Percentiles rank a stretch among this genome's conserved stretches.
phyloP scores from a whole-genome alignment of 2,329 filamentous ascomycete species.

The Penicillium sumatraense region DNA sequence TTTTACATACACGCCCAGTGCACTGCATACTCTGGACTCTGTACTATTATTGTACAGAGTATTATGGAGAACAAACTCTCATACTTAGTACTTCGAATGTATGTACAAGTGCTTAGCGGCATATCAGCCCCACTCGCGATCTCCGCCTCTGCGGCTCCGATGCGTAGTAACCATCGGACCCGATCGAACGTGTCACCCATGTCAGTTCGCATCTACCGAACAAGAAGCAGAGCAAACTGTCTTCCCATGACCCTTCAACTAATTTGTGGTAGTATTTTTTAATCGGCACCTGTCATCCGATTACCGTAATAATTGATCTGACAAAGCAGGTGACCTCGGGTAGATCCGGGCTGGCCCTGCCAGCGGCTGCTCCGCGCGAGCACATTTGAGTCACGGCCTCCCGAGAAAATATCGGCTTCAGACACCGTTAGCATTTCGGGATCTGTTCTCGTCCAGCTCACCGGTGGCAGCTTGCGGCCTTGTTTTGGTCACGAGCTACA shows the following conservation, averaged over 20 bases:
- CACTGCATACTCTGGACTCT: no score
- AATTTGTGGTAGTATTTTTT: neutral
- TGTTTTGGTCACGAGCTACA: neutral
- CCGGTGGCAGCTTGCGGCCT: conserved; percentile 5
- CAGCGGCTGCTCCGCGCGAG: conserved; percentile 1
- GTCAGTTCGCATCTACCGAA: conserved; percentile 13
- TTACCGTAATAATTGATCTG: conserved; percentile 14
- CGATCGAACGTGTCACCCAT: neutral
- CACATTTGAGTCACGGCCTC: conserved; percentile 15
- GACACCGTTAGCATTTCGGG: neutral
- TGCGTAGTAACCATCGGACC: neutral
- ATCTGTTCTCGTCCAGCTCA: conserved; percentile 1
- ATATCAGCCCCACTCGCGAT: conserved; percentile 2
- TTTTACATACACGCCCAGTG: no score
- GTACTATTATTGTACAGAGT: no score
- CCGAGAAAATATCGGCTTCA: conserved; percentile 21
- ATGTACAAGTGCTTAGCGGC: neutral
- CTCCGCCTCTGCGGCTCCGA: conserved; percentile 10
- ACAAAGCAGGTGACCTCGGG: conserved; percentile 33
- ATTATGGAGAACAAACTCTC: no score
- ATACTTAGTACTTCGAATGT: neutral
- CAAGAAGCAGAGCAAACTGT: conserved; percentile 27
- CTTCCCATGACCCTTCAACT: conserved; percentile 36
- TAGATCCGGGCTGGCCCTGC: conserved; percentile 21
- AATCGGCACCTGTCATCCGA: conserved; percentile 6